Evolutionary conservation across 306 rosid species (phyloP).

Genomic region (Casuarina equisetifolia): DNA sequence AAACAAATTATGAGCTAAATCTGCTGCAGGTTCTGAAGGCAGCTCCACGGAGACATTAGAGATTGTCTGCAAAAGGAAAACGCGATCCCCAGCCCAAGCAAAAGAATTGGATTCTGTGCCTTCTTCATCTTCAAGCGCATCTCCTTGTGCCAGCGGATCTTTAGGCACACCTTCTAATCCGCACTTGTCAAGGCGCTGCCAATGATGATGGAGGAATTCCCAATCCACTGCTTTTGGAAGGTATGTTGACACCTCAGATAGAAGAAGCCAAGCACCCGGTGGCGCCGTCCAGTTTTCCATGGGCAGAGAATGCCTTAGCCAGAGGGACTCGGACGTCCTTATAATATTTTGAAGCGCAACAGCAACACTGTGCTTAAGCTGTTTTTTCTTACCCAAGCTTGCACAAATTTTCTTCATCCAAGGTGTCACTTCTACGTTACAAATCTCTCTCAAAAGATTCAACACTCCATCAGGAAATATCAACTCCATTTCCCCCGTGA

Average conservation of each 20-base stretch:
- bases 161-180: slow-evolving; percentile 41
- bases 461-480: slow-evolving; percentile 53
- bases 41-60: slow-evolving; percentile 86
- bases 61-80: slow-evolving; percentile 87
- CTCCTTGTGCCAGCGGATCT: slow-evolving; percentile 47
- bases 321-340: slow-evolving; percentile 68
- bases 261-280: slow-evolving; percentile 89
- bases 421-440: slow-evolving; percentile 75
- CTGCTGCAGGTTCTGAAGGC: slow-evolving; percentile 77
- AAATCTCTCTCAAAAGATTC: slow-evolving; percentile 63
- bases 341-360: slow-evolving; percentile 74
- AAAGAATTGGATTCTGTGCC: slow-evolving; percentile 50
- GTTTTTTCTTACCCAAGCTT: slow-evolving; percentile 79
- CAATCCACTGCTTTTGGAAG: slow-evolving; percentile 80
- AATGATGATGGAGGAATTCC: slow-evolving; percentile 93
- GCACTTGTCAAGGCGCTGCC: slow-evolving; percentile 85
- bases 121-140: slow-evolving; percentile 41
- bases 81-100: slow-evolving; percentile 91
- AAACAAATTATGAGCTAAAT: slow-evolving; percentile 76
- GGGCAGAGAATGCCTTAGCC: slow-evolving; percentile 68
- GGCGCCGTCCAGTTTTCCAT: slow-evolving; percentile 95
- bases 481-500: slow-evolving; percentile 47
- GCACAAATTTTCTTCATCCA: slow-evolving; percentile 94
- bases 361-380: slow-evolving; percentile 52
- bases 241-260: slow-evolving; percentile 82